Percentiles rank a stretch among this genome's conserved stretches.
phyloP scores from a whole-genome alignment of 176 grass and related monocot species.

The Panicum miliaceum region DNA sequence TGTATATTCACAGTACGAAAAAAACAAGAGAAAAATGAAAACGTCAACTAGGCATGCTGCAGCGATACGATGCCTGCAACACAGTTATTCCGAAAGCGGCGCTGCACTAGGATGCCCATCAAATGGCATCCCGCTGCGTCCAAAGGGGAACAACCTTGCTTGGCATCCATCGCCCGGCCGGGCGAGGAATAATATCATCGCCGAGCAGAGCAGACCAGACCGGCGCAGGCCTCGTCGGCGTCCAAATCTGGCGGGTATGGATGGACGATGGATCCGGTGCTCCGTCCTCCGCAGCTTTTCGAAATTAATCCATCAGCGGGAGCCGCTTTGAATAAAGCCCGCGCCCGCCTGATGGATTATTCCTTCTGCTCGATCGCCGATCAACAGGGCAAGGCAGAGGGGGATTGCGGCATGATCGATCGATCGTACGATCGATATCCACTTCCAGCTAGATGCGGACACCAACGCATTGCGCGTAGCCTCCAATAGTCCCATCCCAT shows the following conservation, averaged over 20 bases:
- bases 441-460: neutral
- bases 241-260: slow-evolving; percentile 10
- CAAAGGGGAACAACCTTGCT: neutral
- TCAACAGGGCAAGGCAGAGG: neutral
- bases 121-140: neutral
- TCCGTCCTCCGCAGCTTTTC: neutral
- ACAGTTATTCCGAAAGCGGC: neutral
- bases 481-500: too few species aligned
- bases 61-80: neutral
- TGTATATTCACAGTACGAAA: neutral
- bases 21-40: too few species aligned
- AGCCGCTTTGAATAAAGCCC: slow-evolving; percentile 20
- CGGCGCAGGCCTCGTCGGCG: neutral
- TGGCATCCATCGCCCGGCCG: neutral
- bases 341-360: neutral
- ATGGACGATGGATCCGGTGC: neutral
- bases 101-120: neutral
- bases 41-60: neutral
- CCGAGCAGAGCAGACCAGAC: neutral
- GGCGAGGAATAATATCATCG: neutral
- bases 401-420: too few species aligned
- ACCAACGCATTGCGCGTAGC: neutral
- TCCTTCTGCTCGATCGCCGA: neutral
- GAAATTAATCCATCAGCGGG: neutral
- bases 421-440: neutral